A percentile compares a stretch with the other conserved stretches of the same genome.
These are phyloP conservation scores for Salix caprea DNA, from an alignment of 345 rosid species.

Conservation along the genomic window DNA sequence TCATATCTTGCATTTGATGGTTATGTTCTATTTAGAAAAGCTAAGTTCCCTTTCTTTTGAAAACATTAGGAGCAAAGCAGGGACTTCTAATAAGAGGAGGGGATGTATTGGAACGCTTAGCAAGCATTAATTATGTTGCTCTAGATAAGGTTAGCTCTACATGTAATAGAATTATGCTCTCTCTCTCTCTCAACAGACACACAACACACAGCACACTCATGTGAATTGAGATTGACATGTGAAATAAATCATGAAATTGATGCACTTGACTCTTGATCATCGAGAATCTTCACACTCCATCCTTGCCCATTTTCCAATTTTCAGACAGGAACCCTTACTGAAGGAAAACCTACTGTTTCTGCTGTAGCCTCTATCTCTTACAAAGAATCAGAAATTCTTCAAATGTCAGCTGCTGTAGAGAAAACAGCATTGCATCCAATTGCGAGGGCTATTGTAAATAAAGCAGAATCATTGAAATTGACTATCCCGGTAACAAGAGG, in stretches of 20 bases:
- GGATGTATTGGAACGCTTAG: conserved; percentile 88
- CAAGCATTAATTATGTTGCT: conserved; percentile 68
- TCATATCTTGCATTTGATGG: conserved; percentile 1
- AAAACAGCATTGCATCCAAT: conserved; percentile 85
- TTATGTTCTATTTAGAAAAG: neutral
- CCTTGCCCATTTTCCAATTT: conserved; percentile 8
- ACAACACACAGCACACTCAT: neutral
- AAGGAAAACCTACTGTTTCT: conserved; percentile 81
- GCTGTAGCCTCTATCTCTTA: conserved; percentile 57
- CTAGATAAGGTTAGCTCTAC: conserved; percentile 67
- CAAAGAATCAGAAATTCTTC: conserved; percentile 66
- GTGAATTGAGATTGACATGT: neutral
- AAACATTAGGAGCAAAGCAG: conserved; percentile 77
- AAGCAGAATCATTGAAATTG: conserved; percentile 59
- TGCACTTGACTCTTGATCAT: neutral
- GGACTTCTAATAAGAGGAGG: conserved; percentile 98
- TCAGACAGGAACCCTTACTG: conserved; percentile 95
- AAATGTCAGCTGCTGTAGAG: conserved; percentile 92
- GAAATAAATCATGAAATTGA: neutral
- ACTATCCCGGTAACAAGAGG: conserved; percentile 75
- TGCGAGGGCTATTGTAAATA: conserved; percentile 72
- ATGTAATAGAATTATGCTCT: neutral
- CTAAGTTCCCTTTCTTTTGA: conserved; percentile 14
- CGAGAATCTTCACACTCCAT: neutral
- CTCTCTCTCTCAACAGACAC: conserved; percentile 5